Conservation (phyloP, 495 filamentous ascomycete species). For the Talaromyces nanjingensis region DNA sequence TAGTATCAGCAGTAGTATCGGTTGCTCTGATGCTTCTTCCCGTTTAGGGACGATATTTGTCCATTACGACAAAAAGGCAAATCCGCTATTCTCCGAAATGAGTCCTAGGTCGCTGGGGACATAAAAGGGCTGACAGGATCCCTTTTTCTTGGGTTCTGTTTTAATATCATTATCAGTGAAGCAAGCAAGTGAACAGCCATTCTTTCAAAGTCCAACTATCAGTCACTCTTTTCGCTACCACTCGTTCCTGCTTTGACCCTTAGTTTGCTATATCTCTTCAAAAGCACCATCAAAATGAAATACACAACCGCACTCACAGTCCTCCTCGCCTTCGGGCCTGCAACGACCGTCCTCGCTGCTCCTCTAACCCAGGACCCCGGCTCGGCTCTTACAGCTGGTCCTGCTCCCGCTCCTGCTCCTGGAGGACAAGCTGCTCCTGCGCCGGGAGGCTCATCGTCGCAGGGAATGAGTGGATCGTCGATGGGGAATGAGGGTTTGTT, state of each 20-base stretch:
- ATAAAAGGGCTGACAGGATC: slow-evolving; percentile 13
- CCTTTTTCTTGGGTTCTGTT: slow-evolving; percentile 20
- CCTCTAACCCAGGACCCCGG: slow-evolving; percentile 15
- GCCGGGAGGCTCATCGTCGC: neutral
- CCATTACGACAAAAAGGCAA: neutral
- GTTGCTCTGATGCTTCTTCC: neutral
- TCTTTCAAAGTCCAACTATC: slow-evolving; percentile 9
- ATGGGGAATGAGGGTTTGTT: slow-evolving; percentile 1
- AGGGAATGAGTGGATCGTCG: neutral
- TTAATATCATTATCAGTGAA: slow-evolving; percentile 10
- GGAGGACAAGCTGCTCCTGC: neutral
- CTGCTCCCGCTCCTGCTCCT: slow-evolving; percentile 1
- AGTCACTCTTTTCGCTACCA: slow-evolving; percentile 12
- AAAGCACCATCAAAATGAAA: slow-evolving; percentile 19
- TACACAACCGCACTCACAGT: slow-evolving; percentile 30
- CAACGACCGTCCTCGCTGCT: slow-evolving; percentile 23
- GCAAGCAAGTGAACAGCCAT: slow-evolving; percentile 11
- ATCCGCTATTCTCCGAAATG: neutral
- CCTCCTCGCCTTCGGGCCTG: slow-evolving; percentile 26
- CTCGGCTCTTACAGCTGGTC: neutral
- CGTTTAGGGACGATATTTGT: neutral
- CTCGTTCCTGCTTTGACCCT: neutral
- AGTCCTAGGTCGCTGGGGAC: neutral
- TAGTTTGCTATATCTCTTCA: neutral
- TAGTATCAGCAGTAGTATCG: neutral